Evolutionary conservation across 176 grass and related monocot genomes (phyloP).

Genomic region (Paspalum notatum): DNA sequence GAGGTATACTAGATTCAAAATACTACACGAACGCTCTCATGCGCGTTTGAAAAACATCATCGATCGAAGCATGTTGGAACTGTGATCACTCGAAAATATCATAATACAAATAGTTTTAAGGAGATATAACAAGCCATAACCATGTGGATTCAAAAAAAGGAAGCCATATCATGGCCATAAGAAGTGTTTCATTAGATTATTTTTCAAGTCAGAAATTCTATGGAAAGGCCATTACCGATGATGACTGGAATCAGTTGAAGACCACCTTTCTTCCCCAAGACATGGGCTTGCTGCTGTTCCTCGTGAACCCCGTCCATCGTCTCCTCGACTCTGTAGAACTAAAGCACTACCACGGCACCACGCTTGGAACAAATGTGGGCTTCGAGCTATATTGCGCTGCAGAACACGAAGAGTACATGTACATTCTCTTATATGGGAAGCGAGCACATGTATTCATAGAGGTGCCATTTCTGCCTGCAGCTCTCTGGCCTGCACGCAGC

Average conservation of each 20-base stretch:
- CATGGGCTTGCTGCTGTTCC: neutral
- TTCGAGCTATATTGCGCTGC: neutral
- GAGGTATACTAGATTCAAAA: too few species aligned
- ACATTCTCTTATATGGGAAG: neutral
- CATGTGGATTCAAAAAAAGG: too few species aligned
- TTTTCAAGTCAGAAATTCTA: neutral
- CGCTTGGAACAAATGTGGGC: neutral
- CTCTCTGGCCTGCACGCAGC: neutral
- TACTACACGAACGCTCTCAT: too few species aligned
- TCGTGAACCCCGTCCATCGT: conserved; percentile 9
- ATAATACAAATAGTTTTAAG: neutral
- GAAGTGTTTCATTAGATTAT: neutral
- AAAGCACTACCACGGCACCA: neutral
- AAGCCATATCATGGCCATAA: neutral
- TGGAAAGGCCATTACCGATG: conserved; percentile 24
- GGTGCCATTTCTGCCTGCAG: conserved; percentile 11
- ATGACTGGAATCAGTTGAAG: conserved; percentile 29
- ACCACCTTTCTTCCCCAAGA: conserved; percentile 9
- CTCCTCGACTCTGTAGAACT: neutral
- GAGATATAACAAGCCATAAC: neutral
- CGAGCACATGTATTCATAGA: neutral
- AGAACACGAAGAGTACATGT: neutral
- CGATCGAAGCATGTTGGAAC: neutral
- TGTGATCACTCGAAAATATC: neutral
- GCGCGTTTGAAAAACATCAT: too few species aligned